phyloP scores from a whole-genome alignment of 164 flowering plant genomes.

The Liriodendron chinense region DNA sequence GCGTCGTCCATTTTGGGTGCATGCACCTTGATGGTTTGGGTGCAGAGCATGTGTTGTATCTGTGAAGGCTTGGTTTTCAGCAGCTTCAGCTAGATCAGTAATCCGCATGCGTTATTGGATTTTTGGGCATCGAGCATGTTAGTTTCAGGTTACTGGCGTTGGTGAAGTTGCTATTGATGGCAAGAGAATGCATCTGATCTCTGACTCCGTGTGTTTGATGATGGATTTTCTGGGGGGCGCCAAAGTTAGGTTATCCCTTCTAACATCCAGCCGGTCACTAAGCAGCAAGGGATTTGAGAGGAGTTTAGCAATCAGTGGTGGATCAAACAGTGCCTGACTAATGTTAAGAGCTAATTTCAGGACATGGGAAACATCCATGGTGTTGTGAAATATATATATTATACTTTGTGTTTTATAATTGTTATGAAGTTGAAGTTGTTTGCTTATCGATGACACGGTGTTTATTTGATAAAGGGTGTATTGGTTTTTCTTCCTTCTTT shows the following conservation, averaged over 20 bases:
- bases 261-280: background rate
- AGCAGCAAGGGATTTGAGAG: background rate
- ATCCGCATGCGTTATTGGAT: background rate
- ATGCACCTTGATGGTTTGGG: conserved; percentile 1
- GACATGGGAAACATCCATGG: conserved; percentile 12
- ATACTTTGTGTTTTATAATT: conserved; percentile 3
- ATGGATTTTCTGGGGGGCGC: background rate
- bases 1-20: background rate
- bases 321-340: conserved; percentile 1
- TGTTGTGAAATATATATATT: conserved; percentile 2
- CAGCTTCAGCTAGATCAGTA: background rate
- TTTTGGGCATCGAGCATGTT: background rate
- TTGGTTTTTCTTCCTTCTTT: background rate
- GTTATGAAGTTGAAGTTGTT: background rate
- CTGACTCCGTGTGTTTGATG: background rate
- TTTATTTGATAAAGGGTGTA: background rate
- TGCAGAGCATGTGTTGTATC: background rate
- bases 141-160: background rate
- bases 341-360: conserved; percentile 10
- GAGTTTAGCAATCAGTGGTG: background rate
- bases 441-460: background rate
- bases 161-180: background rate
- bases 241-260: background rate
- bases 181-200: background rate
- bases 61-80: background rate